phyloP scores from a whole-genome alignment of 768 basidiomycete genomes.

The Neoboletus brunneissimus region DNA sequence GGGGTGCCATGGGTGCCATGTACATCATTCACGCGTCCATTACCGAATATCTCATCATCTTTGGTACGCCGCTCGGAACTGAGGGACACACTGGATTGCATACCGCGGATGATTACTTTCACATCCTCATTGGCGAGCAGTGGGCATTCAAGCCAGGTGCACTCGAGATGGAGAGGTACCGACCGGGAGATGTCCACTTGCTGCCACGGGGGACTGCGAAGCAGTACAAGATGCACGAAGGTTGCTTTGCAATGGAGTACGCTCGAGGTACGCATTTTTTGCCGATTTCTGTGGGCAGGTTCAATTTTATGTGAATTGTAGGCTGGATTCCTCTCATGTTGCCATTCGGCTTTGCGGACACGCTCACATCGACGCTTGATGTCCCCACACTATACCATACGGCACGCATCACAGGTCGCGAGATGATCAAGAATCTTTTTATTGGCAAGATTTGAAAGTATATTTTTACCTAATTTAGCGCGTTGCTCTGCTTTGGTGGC shows the following conservation, averaged over 20 bases:
- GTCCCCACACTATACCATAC: conserved; percentile 79
- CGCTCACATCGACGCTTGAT: conserved; percentile 86
- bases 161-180: conserved; percentile 83
- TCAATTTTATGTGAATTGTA: conserved; percentile 29
- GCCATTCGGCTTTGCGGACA: conserved; percentile 90
- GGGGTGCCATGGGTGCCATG: conserved; percentile 98
- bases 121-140: conserved; percentile 91
- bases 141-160: conserved; percentile 87
- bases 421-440: conserved; percentile 79
- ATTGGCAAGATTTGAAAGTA: conserved; percentile 74
- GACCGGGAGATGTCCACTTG: conserved; percentile 80
- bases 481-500: not conserved
- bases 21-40: conserved; percentile 95
- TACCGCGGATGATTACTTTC: conserved; percentile 97
- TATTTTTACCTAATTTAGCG: not conserved
- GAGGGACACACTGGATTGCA: conserved; percentile 95
- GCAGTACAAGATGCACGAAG: conserved; percentile 98
- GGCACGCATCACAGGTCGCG: conserved; percentile 69
- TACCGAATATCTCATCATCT: conserved; percentile 95
- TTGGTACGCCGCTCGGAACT: conserved; percentile 94
- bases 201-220: conserved; percentile 81
- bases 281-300: not conserved
- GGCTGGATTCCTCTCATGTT: conserved; percentile 98
- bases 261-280: conserved; percentile 66
- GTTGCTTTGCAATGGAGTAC: conserved; percentile 94